phyloP scores from a whole-genome alignment of 2,329 filamentous ascomycete genomes.

The Eurotiales sp. region DNA sequence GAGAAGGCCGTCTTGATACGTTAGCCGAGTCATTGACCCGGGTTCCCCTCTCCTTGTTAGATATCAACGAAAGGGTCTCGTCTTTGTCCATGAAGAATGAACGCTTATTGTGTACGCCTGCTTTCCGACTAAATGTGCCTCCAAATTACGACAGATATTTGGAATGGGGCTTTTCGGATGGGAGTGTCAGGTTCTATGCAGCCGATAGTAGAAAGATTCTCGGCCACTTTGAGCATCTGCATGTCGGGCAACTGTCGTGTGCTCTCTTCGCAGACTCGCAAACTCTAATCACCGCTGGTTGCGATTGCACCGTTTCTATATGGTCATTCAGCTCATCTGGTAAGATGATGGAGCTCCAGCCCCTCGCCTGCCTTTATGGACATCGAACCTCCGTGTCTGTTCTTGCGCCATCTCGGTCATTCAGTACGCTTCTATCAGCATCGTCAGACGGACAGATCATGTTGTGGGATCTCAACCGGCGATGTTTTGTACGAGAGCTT shows the following conservation, averaged over 20 bases:
- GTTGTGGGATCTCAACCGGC: slow-evolving; percentile 90
- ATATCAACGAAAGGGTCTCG: slow-evolving; percentile 73
- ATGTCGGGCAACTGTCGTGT: slow-evolving; percentile 82
- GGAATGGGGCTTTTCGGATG: slow-evolving; percentile 94
- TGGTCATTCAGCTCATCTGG: slow-evolving; percentile 66
- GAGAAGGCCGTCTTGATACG: slow-evolving; percentile 69
- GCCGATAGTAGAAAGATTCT: slow-evolving; percentile 77
- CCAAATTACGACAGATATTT: slow-evolving; percentile 85
- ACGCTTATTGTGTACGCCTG: slow-evolving; percentile 74
- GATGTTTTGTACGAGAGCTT: slow-evolving; percentile 77
- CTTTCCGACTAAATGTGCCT: slow-evolving; percentile 81
- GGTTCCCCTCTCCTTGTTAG: slow-evolving; percentile 71
- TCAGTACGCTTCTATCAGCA: slow-evolving; percentile 81
- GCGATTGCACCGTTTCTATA: slow-evolving; percentile 85
- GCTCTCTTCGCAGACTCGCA: slow-evolving; percentile 83
- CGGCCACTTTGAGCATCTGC: slow-evolving; percentile 88
- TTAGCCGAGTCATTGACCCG: slow-evolving; percentile 71
- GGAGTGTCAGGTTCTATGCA: slow-evolving; percentile 85
- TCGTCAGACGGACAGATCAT: slow-evolving; percentile 78
- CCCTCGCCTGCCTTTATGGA: slow-evolving; percentile 78
- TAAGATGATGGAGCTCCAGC: slow-evolving; percentile 73
- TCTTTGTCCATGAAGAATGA: slow-evolving; percentile 77
- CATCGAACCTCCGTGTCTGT: slow-evolving; percentile 79
- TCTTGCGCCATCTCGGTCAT: slow-evolving; percentile 80
- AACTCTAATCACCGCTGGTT: slow-evolving; percentile 85